Conservation (phyloP, 805 yeast genomes). For the Phaffomyces thermotolerans region DNA sequence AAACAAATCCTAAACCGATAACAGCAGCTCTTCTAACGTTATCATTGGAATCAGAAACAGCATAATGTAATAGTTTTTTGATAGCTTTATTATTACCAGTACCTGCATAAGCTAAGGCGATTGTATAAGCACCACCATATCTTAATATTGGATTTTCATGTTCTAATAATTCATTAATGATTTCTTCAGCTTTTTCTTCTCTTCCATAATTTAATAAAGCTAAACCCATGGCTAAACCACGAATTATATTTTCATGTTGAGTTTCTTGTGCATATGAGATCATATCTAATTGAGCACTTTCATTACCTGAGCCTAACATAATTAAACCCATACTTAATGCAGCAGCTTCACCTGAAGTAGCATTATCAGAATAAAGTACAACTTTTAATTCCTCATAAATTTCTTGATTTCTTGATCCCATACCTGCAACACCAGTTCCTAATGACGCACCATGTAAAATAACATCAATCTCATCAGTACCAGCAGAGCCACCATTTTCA, state of each 20-base stretch:
- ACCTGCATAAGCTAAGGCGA: conserved; percentile 95
- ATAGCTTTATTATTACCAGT: conserved; percentile 89
- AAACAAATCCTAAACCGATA: conserved; percentile 81
- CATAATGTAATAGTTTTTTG: conserved; percentile 78
- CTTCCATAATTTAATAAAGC: conserved; percentile 82
- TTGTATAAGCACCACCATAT: conserved; percentile 92
- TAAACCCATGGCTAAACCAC: conserved; percentile 87
- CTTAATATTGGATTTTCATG: conserved; percentile 82
- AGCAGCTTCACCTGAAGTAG: conserved; percentile 93
- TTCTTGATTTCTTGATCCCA: conserved; percentile 74
- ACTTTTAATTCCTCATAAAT: conserved; percentile 78
- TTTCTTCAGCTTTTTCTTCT: conserved; percentile 69
- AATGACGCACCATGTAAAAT: conserved; percentile 92
- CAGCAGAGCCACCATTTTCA: conserved; percentile 54
- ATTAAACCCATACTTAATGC: conserved; percentile 94
- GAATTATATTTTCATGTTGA: conserved; percentile 88
- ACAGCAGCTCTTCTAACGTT: conserved; percentile 97
- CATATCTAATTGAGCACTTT: conserved; percentile 69
- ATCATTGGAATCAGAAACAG: conserved; percentile 94
- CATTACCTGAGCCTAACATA: conserved; percentile 85
- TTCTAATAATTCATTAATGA: conserved; percentile 56
- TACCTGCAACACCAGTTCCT: conserved; percentile 94
- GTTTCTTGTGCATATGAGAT: conserved; percentile 88
- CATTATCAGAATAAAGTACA: conserved; percentile 83
- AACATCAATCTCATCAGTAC: conserved; percentile 67